Percentiles rank a stretch among this genome's conserved stretches.
Evolutionary conservation across 495 filamentous ascomycete species (phyloP).

Genomic region (Daldinia childiae): DNA sequence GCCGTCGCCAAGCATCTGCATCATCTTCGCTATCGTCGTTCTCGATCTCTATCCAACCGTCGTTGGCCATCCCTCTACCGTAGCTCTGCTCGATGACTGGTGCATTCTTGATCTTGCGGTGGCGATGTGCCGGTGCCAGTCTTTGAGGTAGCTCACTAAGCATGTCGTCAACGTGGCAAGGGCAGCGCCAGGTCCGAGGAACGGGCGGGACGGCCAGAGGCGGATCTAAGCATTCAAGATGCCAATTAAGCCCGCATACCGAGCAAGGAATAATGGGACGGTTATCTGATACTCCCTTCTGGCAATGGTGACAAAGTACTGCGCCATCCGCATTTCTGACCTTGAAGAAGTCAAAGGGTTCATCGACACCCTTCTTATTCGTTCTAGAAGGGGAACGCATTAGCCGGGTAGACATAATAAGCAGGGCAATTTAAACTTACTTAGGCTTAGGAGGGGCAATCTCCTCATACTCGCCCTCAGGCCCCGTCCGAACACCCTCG

Average conservation of each 20-base stretch:
- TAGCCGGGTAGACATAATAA: constrained; percentile 32
- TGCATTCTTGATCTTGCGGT: constrained; percentile 62
- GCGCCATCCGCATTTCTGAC: constrained; percentile 72
- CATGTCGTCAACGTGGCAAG: constrained; percentile 77
- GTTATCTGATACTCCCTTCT: constrained; percentile 63
- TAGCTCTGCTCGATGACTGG: constrained; percentile 56
- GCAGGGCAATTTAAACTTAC: constrained; percentile 36
- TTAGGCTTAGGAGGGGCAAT: constrained; percentile 52
- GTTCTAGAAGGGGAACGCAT: constrained; percentile 32
- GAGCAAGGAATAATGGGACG: constrained; percentile 81
- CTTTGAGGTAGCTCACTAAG: constrained; percentile 51
- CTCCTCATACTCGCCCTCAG: constrained; percentile 84
- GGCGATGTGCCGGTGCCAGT: constrained; percentile 60
- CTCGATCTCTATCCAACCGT: constrained; percentile 81
- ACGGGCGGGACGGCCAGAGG: constrained; percentile 81
- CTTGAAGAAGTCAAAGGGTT: constrained; percentile 72
- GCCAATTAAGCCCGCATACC: constrained; percentile 82
- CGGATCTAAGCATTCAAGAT: constrained; percentile 89
- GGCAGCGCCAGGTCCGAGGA: constrained; percentile 84
- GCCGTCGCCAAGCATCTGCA: constrained; percentile 51
- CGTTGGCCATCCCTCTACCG: constrained; percentile 72
- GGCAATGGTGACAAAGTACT: constrained; percentile 77
- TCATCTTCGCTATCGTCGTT: constrained; percentile 64
- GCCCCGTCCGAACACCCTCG: constrained; percentile 73
- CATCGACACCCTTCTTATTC: constrained; percentile 67